Conservation (phyloP, 768 basidiomycete genomes). For the Lyophyllum shimeji region DNA sequence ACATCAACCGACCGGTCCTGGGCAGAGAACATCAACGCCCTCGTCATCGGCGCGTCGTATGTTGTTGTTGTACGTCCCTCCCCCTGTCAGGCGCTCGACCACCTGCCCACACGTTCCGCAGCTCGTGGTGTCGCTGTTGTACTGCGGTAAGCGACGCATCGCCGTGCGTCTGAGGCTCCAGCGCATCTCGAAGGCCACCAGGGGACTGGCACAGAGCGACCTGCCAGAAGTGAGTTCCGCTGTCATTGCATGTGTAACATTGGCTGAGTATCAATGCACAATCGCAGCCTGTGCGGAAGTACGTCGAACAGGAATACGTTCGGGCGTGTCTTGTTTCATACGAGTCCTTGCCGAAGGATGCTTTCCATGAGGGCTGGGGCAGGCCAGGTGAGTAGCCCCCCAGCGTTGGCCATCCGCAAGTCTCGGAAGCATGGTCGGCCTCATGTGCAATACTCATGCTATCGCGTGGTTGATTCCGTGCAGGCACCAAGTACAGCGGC, state of each 20-base stretch:
- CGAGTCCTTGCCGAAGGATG: conserved; percentile 68
- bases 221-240: conserved; percentile 53
- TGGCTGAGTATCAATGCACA: neutral
- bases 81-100: neutral
- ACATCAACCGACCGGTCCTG: conserved; percentile 56
- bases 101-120: conserved; percentile 20
- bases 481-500: conserved; percentile 60
- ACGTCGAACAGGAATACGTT: conserved; percentile 74
- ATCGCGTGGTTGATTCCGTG: neutral
- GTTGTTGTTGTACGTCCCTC: conserved; percentile 54
- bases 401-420: neutral
- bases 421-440: neutral
- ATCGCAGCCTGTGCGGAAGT: conserved; percentile 60
- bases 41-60: conserved; percentile 72
- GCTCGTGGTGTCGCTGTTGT: conserved; percentile 57
- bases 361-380: conserved; percentile 75
- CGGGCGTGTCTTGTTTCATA: conserved; percentile 70
- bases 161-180: conserved; percentile 64
- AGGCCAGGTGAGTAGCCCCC: conserved; percentile 48
- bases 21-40: conserved; percentile 63
- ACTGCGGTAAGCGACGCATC: conserved; percentile 69
- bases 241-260: neutral
- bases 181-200: conserved; percentile 63
- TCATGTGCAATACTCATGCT: neutral
- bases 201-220: conserved; percentile 50